Evolutionary conservation across 441 rosid genomes (phyloP).

Genomic region (Corymbia citriodora): DNA sequence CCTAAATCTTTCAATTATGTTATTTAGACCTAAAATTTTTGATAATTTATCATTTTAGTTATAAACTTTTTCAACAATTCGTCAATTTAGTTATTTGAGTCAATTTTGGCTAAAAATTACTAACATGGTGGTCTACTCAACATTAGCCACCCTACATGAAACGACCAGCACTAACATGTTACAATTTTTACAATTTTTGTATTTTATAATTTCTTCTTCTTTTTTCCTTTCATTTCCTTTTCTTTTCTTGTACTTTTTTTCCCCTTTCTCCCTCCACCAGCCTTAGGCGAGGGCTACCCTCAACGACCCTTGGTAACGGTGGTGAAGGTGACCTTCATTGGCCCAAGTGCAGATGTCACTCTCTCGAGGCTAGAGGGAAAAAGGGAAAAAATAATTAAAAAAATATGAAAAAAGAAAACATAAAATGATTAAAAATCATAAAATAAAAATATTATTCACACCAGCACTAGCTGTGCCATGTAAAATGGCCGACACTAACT

Average conservation of each 20-base stretch:
- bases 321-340: not conserved
- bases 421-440: not conserved
- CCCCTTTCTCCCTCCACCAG: not conserved
- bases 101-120: too few relatives aligned
- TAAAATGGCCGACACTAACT: not conserved
- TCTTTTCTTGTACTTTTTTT: too few relatives aligned
- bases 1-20: not conserved
- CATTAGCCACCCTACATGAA: fast-evolving
- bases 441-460: too few relatives aligned
- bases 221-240: too few relatives aligned
- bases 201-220: not conserved
- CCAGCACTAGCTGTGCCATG: too few relatives aligned
- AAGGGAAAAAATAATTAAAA: not conserved
- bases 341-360: not conserved
- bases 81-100: fast-evolving
- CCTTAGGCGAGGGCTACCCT: too few relatives aligned
- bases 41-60: too few relatives aligned
- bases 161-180: fast-evolving
- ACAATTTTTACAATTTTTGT: not conserved
- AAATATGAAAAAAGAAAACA: not conserved
- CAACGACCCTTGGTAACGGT: not conserved
- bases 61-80: too few relatives aligned
- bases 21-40: not conserved
- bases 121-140: fast-evolving
- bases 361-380: not conserved